These are phyloP conservation scores for Primulina huaijiensis DNA, from an alignment of 257 asterid species.

Conservation along the genomic window DNA sequence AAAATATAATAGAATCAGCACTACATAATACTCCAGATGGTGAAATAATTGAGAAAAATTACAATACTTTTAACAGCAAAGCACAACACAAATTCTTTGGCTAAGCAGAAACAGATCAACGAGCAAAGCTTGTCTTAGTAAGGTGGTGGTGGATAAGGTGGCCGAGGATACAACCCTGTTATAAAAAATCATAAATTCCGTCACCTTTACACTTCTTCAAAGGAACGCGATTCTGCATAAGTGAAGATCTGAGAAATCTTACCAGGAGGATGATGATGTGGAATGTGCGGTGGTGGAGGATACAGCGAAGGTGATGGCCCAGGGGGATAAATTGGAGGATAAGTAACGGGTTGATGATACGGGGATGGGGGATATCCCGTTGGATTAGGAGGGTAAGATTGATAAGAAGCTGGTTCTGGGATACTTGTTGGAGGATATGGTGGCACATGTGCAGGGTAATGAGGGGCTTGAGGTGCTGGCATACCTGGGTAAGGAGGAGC, in stretches of 20 bases:
- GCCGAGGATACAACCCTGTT: conserved; percentile 10
- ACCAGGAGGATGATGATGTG: neutral
- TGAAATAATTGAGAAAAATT: neutral
- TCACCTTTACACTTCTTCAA: neutral
- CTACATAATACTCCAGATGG: too few relatives aligned
- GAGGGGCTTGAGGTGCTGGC: neutral
- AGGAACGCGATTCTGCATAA: neutral
- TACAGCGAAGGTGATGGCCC: neutral
- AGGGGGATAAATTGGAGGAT: neutral
- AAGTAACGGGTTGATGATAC: neutral
- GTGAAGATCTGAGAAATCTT: neutral
- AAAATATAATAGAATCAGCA: too few relatives aligned
- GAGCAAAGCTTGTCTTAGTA: conserved; percentile 19
- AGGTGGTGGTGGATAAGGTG: conserved; percentile 46
- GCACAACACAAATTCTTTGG: neutral
- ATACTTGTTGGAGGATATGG: neutral
- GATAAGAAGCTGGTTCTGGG: neutral
- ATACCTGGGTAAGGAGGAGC: neutral
- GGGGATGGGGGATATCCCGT: neutral
- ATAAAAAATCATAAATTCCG: too few relatives aligned
- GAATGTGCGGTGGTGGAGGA: neutral
- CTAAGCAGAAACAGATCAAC: neutral
- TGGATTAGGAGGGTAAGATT: neutral
- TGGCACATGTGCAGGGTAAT: neutral
- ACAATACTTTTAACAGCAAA: neutral